Evolutionary conservation across 208 protist species (phyloP).

Genomic region (Wallacemonas sp.): DNA sequence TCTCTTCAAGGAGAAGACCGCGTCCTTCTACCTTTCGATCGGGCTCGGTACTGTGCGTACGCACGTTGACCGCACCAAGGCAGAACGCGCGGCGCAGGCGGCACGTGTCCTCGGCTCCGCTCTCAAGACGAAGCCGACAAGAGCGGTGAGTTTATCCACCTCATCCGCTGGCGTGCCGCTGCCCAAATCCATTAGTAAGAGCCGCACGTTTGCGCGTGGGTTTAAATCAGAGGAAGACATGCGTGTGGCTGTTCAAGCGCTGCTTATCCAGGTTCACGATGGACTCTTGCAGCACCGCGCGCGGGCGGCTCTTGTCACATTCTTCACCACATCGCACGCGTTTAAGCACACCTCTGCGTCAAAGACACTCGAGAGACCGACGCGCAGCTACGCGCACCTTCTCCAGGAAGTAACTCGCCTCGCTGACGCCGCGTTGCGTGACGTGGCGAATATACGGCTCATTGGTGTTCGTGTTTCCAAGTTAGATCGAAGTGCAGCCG

Average conservation of each 20-base stretch:
- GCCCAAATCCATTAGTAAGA: constrained; percentile 52
- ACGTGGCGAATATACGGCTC: constrained; percentile 37
- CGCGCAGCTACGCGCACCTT: constrained; percentile 24
- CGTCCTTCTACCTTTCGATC: constrained; percentile 49
- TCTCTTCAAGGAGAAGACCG: constrained; percentile 59
- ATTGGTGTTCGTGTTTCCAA: constrained; percentile 40
- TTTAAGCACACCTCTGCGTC: constrained; percentile 27
- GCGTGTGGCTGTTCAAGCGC: constrained; percentile 13
- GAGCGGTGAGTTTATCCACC: not conserved
- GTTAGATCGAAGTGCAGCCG: constrained; percentile 23
- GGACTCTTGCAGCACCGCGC: constrained; percentile 26
- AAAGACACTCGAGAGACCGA: constrained; percentile 33
- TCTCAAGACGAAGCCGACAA: not conserved
- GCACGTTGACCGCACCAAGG: constrained; percentile 37
- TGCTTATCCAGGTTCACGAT: constrained; percentile 24
- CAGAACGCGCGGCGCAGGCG: constrained; percentile 2
- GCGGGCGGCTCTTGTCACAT: constrained; percentile 22
- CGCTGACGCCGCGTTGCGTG: constrained; percentile 17
- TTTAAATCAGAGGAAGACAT: constrained; percentile 23
- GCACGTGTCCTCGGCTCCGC: not conserved
- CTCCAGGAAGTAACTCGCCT: constrained; percentile 23
- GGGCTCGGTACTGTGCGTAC: constrained; percentile 56
- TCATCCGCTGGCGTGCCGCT: constrained; percentile 2
- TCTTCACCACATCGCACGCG: constrained; percentile 30
- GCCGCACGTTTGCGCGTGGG: constrained; percentile 31